Conservation (phyloP, 2,329 filamentous ascomycete genomes). For the Biscogniauxia marginata region DNA sequence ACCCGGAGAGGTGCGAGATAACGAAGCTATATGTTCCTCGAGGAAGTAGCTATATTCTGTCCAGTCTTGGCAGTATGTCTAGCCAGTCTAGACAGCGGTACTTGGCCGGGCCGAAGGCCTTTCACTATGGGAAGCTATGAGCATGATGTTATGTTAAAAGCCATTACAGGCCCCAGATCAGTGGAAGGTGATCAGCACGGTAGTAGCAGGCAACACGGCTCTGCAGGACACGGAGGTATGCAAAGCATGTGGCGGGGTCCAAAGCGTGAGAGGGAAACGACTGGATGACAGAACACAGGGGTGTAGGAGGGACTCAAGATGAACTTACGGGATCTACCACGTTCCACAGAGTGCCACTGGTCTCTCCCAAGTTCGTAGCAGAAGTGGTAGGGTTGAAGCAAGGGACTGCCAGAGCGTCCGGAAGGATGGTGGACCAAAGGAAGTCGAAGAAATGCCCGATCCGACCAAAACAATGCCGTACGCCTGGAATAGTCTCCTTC, state of each 20-base stretch:
- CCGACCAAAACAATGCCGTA: constrained; percentile 32
- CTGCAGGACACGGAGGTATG: constrained; percentile 33
- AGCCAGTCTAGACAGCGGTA: constrained; percentile 36
- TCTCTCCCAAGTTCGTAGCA: constrained; percentile 23
- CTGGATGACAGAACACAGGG: constrained; percentile 34
- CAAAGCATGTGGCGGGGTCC: constrained; percentile 40
- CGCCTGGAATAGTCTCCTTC: constrained; percentile 27
- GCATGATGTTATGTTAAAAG: constrained; percentile 38
- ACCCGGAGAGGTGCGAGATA: constrained; percentile 29
- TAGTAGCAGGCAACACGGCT: constrained; percentile 38
- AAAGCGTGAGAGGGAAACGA: constrained; percentile 31
- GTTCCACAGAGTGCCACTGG: constrained; percentile 23
- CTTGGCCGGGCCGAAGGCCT: constrained; percentile 40
- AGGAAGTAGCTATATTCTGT: constrained; percentile 34
- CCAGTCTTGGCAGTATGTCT: constrained; percentile 33
- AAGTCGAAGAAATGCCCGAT: constrained; percentile 35
- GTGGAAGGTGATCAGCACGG: constrained; percentile 38
- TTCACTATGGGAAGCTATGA: constrained; percentile 37
- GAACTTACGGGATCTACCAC: constrained; percentile 30
- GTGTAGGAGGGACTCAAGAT: constrained; percentile 31
- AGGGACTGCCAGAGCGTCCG: constrained; percentile 32
- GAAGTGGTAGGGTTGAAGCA: constrained; percentile 33
- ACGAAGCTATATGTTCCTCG: constrained; percentile 31
- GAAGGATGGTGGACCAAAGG: constrained; percentile 41
- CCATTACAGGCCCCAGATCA: constrained; percentile 39